Evolutionary conservation across 768 basidiomycete genomes (phyloP).

Genomic region (Naematelia encephala): DNA sequence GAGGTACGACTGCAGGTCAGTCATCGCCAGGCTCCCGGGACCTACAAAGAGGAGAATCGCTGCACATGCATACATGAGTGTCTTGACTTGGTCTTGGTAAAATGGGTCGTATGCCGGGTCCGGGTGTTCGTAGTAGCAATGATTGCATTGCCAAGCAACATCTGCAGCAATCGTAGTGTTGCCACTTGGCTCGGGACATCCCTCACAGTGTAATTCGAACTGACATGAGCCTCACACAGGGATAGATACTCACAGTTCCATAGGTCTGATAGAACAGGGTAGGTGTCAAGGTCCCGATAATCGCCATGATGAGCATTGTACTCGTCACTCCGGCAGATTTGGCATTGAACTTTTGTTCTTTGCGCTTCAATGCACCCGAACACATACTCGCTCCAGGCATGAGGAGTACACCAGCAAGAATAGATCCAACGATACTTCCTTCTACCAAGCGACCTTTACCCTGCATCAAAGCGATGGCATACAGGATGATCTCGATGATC

Average conservation of each 20-base stretch:
- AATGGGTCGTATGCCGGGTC: constrained; percentile 91
- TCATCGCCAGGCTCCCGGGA: constrained; percentile 20
- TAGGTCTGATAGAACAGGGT: constrained; percentile 98
- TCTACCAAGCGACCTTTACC: constrained; percentile 92
- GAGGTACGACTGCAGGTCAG: constrained; percentile 72
- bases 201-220: constrained; percentile 47
- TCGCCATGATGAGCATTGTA: constrained; percentile 99
- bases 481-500: constrained; percentile 95
- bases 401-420: constrained; percentile 89
- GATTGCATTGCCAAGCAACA: constrained; percentile 77
- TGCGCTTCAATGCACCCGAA: constrained; percentile 77
- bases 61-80: constrained; percentile 94
- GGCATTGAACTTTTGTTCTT: constrained; percentile 99
- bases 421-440: constrained; percentile 90
- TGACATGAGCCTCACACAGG: constrained; percentile 12
- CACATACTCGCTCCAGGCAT: constrained; percentile 98
- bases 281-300: constrained; percentile 90
- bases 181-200: constrained; percentile 38
- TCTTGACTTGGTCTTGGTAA: constrained; percentile 92
- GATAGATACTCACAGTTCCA: constrained; percentile 70
- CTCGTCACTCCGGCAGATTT: constrained; percentile 97
- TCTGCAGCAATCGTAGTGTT: constrained; percentile 9
- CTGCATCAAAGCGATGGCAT: constrained; percentile 81
- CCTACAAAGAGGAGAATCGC: constrained; percentile 81
- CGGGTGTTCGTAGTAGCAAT: constrained; percentile 92